Conservation (phyloP, 2,329 filamentous ascomycete genomes). For the Biscogniauxia mediterranea region DNA sequence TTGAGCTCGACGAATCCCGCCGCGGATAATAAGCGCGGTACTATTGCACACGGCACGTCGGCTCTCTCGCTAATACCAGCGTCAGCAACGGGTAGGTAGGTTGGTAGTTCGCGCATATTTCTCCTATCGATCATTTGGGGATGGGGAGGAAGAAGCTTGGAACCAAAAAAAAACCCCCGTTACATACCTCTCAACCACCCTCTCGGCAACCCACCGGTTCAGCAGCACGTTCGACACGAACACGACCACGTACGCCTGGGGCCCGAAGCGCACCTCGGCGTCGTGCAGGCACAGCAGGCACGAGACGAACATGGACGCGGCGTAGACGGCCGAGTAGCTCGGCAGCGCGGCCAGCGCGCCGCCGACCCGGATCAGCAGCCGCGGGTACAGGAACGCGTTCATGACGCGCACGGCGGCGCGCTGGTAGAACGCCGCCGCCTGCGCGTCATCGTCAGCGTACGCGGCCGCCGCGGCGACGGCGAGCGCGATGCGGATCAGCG, state of each 20-base stretch:
- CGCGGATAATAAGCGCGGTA: background rate
- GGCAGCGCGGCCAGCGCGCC: background rate
- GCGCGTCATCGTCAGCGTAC: background rate
- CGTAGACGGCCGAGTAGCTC: constrained; percentile 9
- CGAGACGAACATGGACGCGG: constrained; percentile 10
- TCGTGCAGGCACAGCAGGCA: constrained; percentile 11
- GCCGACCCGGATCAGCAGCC: constrained; percentile 7
- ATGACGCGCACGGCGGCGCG: constrained; percentile 8
- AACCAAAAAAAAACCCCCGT: too few relatives aligned
- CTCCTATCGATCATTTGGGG: too few relatives aligned
- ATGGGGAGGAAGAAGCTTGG: too few relatives aligned
- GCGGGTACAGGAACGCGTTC: constrained; percentile 10
- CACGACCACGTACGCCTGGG: constrained; percentile 4
- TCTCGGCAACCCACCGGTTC: constrained; percentile 9
- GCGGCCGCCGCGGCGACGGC: background rate
- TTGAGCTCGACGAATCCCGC: constrained; percentile 6
- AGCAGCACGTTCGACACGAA: constrained; percentile 4
- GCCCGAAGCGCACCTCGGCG: constrained; percentile 2
- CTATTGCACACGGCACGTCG: background rate
- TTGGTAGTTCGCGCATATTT: background rate
- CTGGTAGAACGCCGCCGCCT: constrained; percentile 3
- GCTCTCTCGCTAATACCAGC: constrained; percentile 1
- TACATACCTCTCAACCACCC: background rate
- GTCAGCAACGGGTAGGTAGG: too few relatives aligned
- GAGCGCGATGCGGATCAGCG: background rate